phyloP scores from a whole-genome alignment of 306 rosid species.

The Quercus robur region DNA sequence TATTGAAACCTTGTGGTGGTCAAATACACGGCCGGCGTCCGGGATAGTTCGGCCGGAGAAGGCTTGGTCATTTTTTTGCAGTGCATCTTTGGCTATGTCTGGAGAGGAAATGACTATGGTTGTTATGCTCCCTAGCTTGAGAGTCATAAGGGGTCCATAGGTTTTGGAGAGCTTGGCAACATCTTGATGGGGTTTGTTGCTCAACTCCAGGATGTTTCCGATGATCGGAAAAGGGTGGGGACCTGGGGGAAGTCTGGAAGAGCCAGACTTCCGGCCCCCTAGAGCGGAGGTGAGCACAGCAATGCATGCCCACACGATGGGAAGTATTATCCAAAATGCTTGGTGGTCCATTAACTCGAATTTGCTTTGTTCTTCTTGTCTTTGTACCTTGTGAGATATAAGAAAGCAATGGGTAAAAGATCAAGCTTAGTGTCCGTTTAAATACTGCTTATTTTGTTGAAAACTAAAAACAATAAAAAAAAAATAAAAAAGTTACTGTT shows the following conservation, averaged over 20 bases:
- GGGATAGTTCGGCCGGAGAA: background rate
- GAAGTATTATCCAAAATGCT: background rate
- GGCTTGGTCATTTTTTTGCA: background rate
- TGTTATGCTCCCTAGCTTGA: conserved; percentile 31
- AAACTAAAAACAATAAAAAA: no score
- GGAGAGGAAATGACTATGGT: conserved; percentile 23
- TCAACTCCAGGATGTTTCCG: conserved; percentile 45
- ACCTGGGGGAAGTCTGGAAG: conserved; percentile 44
- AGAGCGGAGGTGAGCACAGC: background rate
- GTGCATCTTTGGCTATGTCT: conserved; percentile 12
- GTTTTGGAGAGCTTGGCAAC: conserved; percentile 25
- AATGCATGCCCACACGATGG: background rate
- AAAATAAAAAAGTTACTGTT: no score
- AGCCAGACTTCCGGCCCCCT: background rate
- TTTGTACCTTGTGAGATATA: no score
- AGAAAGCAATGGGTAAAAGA: no score
- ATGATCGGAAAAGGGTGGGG: conserved; percentile 41
- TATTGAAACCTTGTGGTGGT: background rate
- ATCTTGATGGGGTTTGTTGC: conserved; percentile 37
- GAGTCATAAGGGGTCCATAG: conserved; percentile 32
- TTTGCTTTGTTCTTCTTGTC: background rate
- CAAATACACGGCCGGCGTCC: background rate
- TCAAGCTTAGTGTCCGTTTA: no score
- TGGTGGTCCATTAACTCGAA: background rate
- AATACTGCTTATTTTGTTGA: no score